Percentiles rank a stretch among this genome's conserved stretches.
phyloP scores from a whole-genome alignment of 2,329 filamentous ascomycete species.

The Diaporthe citri region DNA sequence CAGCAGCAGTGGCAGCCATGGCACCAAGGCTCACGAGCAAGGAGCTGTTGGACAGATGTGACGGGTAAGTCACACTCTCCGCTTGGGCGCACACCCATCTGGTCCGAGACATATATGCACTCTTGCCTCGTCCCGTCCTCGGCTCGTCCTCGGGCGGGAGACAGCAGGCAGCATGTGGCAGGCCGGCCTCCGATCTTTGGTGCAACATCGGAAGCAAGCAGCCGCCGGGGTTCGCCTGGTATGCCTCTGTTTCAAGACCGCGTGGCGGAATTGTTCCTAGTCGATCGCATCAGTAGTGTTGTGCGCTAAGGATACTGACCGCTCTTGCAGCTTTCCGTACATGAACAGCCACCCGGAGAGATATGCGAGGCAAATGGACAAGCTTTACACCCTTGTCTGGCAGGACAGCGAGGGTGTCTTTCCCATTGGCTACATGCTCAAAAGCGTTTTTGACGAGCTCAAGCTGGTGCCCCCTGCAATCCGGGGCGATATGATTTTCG shows the following conservation, averaged over 20 bases:
- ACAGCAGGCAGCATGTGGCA: conserved; percentile 14
- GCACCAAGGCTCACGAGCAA: conserved; percentile 43
- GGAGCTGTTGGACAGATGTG: conserved; percentile 44
- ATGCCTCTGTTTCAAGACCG: conserved; percentile 1
- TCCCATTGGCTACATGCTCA: conserved; percentile 73
- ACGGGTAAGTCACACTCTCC: conserved; percentile 43
- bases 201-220: conserved; percentile 29
- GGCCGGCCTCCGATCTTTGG: conserved; percentile 17
- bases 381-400: conserved; percentile 76
- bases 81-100: neutral
- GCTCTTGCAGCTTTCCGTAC: conserved; percentile 79
- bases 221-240: neutral
- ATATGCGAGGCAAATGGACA: conserved; percentile 68
- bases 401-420: conserved; percentile 72
- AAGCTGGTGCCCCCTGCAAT: conserved; percentile 60
- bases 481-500: conserved; percentile 71
- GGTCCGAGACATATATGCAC: conserved; percentile 20
- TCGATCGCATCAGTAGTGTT: neutral
- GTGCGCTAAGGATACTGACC: conserved; percentile 30
- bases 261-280: neutral
- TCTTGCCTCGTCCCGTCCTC: conserved; percentile 24
- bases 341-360: conserved; percentile 68
- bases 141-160: neutral
- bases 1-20: conserved; percentile 17
- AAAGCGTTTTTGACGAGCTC: conserved; percentile 63